Evolutionary conservation across 2,329 filamentous ascomycete genomes (phyloP), one percentile per base, ranked within the genome.

Genomic region (Orbilia blumenaviensis): DNA sequence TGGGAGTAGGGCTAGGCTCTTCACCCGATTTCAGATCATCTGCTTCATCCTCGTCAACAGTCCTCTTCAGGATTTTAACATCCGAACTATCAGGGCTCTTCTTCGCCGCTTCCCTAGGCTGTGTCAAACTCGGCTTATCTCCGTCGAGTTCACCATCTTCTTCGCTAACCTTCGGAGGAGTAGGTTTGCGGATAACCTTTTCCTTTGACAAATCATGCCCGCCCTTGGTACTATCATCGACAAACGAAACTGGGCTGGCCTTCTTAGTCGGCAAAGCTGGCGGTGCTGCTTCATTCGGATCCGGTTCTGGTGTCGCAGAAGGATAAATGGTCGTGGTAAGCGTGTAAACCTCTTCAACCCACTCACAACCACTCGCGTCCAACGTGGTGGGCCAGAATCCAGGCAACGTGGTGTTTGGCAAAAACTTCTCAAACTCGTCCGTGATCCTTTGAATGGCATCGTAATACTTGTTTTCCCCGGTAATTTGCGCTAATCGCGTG

Each of bases 381-480:
- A 97, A 83, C 41, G 85, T 85, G 78, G 92, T 87, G 0, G 94
- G 93, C 85, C 94, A 97, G 80, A 97, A 87, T 1, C 94, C 93
- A 1, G 91, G 89, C 6, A 97, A 84, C 2, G 86, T 86, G 0
- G 91, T 94, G 3, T 85, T 82, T 79, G 89, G 88, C 83, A 97
- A 92, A 83, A 90, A 89, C 61, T 90, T 87, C 77, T 93, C 88
- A 25, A 97, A 86, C 6, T 90, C 90, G 81, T 96, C 86, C 16
- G 92, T 96, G 80, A 97, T 92, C 74, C 93, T 90, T 56, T 92
- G 92, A 76, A 97, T 86, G 14, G 93, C 93, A 83, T 97, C 94
- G 81, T 96, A 97, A 83, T 96, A 97, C 81, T 90, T 93, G 79
- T 90, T 83, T 74, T 94, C 86, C 69, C 89, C 88, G 0, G 94